Base-by-base conservation (phyloP, 805 yeast genomes). In the Kluyveromyces dobzhanskii region DNA sequence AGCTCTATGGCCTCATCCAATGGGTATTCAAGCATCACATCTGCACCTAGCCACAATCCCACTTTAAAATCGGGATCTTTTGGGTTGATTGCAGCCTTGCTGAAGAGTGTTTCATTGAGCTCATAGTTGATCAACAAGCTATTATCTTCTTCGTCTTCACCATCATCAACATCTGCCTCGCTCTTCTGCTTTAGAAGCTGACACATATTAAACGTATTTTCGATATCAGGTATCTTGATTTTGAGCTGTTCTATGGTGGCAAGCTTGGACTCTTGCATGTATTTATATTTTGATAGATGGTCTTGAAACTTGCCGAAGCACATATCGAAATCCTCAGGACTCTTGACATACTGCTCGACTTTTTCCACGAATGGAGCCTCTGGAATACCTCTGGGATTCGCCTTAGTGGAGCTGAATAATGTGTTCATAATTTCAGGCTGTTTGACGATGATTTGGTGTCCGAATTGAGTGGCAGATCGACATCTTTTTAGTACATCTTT, bases 41-140 rank as follows among this genome's bases (percentile, higher is more conserved):
- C 95, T 0, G 98, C 98, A 9, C 98, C 98, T n/a, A 92, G 70
- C 98, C 98, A 92, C 35, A 92, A 67, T 46, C 78, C 78, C 1
- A 92, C 97, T 21, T 72, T 73, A 33, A 50, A 34, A 19, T 41
- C 46, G 3, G 41, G 39, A 26, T 78, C 70, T 4, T 76, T 67
- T 18, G 77, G 71, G 29, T 75, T 76, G 24, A 92, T 69, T 27
- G 69, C 70, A 1, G 98, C 98, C 42, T 77, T 77, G 6, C 97
- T 83, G 57, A 76, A 90, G 30, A 92, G 70, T 0, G 98, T 90
- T 55, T 92, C 97, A 61, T 92, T 90, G 53, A 92, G 71, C 61
- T 88, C 96, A 56, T 85, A 92, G 57, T 83, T 82, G n/a, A 87
- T 76, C 38, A 75, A 79, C 26, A 84, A 61, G n/a, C 61, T 47